Conservation (phyloP, 2,329 filamentous ascomycete genomes). For the Sclerotiophoma versabilis region DNA sequence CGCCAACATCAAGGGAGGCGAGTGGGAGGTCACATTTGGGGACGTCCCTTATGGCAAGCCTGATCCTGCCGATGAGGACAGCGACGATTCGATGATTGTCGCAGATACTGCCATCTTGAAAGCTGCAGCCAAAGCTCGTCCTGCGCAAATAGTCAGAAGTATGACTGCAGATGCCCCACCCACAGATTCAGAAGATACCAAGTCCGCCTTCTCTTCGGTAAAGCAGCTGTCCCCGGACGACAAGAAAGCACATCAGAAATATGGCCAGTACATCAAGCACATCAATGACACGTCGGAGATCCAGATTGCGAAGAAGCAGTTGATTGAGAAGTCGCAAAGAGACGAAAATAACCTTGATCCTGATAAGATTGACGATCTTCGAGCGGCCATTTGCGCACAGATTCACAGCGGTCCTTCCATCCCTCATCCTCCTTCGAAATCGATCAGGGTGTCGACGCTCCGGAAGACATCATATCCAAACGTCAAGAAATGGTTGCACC, state of each 20-base stretch:
- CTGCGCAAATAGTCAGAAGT: conserved; percentile 34
- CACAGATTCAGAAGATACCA: conserved; percentile 33
- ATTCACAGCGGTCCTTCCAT: conserved; percentile 58
- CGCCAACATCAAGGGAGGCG: conserved; percentile 62
- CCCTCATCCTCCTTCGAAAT: conserved; percentile 58
- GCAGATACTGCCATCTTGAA: conserved; percentile 56
- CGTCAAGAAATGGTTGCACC: conserved; percentile 56
- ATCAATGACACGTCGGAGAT: conserved; percentile 41
- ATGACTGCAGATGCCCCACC: conserved; percentile 53
- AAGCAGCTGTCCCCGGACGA: conserved; percentile 56
- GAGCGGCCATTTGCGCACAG: conserved; percentile 59
- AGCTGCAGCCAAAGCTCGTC: conserved; percentile 47
- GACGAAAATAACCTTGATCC: conserved; percentile 43
- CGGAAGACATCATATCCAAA: conserved; percentile 52
- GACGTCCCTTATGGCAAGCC: conserved; percentile 36
- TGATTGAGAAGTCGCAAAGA: conserved; percentile 34
- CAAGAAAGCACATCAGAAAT: conserved; percentile 52
- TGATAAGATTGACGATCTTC: conserved; percentile 51
- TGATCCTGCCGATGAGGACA: conserved; percentile 41
- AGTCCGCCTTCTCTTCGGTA: conserved; percentile 50
- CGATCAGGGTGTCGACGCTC: conserved; percentile 59
- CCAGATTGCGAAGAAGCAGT: conserved; percentile 34
- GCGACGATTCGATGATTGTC: conserved; percentile 52
- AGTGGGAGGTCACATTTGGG: conserved; percentile 59
- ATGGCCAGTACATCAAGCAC: conserved; percentile 50